Evolutionary conservation across 1,284 basidiomycete genomes (phyloP).

Genomic region (Austroboletus rostrupii): DNA sequence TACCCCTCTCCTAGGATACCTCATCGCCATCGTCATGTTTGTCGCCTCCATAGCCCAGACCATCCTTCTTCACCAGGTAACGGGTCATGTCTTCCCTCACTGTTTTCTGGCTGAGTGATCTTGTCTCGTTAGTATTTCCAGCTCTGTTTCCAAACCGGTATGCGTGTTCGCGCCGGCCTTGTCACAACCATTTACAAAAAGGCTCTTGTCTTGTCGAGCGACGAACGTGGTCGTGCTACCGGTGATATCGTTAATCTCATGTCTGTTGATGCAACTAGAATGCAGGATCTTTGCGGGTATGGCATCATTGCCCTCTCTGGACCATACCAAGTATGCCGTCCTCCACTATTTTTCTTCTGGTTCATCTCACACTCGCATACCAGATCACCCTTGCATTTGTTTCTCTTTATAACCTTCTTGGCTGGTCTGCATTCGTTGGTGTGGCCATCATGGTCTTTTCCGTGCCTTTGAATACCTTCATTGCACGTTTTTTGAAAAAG

Average conservation of each 20-base stretch:
- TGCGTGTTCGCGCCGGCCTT: constrained; percentile 88
- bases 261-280: constrained; percentile 80
- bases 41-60: constrained; percentile 74
- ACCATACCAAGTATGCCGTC: constrained; percentile 53
- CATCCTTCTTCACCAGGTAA: constrained; percentile 80
- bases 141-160: constrained; percentile 78
- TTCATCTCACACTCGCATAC: background rate
- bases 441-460: constrained; percentile 88
- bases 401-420: constrained; percentile 83
- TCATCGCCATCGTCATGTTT: constrained; percentile 80
- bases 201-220: constrained; percentile 79
- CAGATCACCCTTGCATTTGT: constrained; percentile 86
- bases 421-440: constrained; percentile 90
- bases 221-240: constrained; percentile 73
- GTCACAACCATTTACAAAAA: constrained; percentile 86
- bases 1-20: constrained; percentile 60
- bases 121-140: constrained; percentile 66
- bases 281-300: constrained; percentile 87
- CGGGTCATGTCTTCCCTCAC: constrained; percentile 4
- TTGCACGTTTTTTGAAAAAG: constrained; percentile 73
- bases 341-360: background rate
- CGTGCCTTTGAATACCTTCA: constrained; percentile 75
- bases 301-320: constrained; percentile 69
- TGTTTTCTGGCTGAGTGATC: background rate
- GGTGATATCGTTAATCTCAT: constrained; percentile 95